phyloP scores from a whole-genome alignment of 2,329 filamentous ascomycete species.

The Phyllosticta paracitricarpa region DNA sequence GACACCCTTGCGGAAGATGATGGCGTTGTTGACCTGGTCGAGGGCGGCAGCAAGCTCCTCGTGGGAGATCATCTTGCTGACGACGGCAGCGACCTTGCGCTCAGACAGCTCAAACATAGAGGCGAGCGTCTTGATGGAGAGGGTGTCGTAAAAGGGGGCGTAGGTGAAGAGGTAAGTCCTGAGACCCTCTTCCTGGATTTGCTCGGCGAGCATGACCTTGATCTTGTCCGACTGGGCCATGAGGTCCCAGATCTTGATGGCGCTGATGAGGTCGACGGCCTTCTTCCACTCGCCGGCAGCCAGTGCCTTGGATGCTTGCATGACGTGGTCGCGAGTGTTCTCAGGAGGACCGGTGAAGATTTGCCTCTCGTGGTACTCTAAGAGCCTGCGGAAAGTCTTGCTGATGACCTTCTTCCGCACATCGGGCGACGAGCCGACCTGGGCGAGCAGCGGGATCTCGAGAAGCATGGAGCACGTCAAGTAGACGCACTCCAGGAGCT shows the following conservation, averaged over 20 bases:
- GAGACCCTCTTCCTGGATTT: constrained; percentile 97
- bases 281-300: constrained; percentile 99
- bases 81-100: constrained; percentile 84
- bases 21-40: constrained; percentile 92
- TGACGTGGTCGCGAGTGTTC: constrained; percentile 98
- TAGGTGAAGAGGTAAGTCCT: constrained; percentile 99
- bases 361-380: constrained; percentile 98
- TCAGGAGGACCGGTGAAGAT: constrained; percentile 98
- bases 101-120: constrained; percentile 91
- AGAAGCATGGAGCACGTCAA: constrained; percentile 98
- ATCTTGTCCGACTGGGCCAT: constrained; percentile 89
- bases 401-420: constrained; percentile 96
- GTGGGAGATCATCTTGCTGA: constrained; percentile 99
- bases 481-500: constrained; percentile 96
- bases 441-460: constrained; percentile 92
- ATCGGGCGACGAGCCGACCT: constrained; percentile 92
- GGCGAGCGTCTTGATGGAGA: constrained; percentile 74
- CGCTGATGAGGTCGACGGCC: constrained; percentile 83
- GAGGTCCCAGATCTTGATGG: constrained; percentile 99
- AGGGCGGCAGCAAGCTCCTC: constrained; percentile 93
- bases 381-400: constrained; percentile 98
- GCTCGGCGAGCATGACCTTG: constrained; percentile 92
- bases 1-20: constrained; percentile 99
- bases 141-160: constrained; percentile 96
- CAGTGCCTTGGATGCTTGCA: constrained; percentile 96